Evolutionary conservation across 106 monocot genomes (phyloP).

Genomic region (Chionographis japonica): DNA sequence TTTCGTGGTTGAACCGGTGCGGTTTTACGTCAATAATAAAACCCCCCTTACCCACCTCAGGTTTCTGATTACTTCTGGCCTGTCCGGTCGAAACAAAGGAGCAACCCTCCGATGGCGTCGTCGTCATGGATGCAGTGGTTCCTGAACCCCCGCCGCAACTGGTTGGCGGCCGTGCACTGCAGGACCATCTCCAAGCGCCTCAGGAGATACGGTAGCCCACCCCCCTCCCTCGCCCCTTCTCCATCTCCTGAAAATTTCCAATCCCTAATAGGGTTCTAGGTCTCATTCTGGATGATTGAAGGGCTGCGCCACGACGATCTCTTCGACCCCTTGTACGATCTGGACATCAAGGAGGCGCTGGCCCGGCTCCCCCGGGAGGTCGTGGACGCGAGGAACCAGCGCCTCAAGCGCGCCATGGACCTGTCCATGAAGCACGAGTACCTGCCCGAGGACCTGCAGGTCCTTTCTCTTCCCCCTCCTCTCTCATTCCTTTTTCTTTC

Average conservation of each 20-base stretch:
- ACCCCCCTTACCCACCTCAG: no score
- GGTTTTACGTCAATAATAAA: no score
- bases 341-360: conserved; percentile 98
- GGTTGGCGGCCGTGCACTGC: conserved; percentile 72
- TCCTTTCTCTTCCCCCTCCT: neutral
- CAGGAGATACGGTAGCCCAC: conserved; percentile 56
- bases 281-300: conserved; percentile 12
- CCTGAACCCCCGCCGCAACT: conserved; percentile 66
- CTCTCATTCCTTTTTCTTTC: no score
- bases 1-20: no score
- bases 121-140: conserved; percentile 48
- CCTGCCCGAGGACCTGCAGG: conserved; percentile 75
- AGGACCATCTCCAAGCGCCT: conserved; percentile 64
- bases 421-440: conserved; percentile 99
- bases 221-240: no score
- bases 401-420: conserved; percentile 95
- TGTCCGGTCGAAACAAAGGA: no score
- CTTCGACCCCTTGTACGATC: conserved; percentile 74
- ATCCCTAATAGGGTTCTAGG: neutral
- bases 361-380: conserved; percentile 80
- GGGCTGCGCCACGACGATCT: conserved; percentile 89
- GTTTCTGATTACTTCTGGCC: no score
- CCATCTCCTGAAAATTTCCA: conserved; percentile 5
- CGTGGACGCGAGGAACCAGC: conserved; percentile 89
- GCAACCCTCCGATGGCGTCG: conserved; percentile 2